Evolutionary conservation across 768 basidiomycete genomes (phyloP).

Genomic region (Butyriboletus loyo): DNA sequence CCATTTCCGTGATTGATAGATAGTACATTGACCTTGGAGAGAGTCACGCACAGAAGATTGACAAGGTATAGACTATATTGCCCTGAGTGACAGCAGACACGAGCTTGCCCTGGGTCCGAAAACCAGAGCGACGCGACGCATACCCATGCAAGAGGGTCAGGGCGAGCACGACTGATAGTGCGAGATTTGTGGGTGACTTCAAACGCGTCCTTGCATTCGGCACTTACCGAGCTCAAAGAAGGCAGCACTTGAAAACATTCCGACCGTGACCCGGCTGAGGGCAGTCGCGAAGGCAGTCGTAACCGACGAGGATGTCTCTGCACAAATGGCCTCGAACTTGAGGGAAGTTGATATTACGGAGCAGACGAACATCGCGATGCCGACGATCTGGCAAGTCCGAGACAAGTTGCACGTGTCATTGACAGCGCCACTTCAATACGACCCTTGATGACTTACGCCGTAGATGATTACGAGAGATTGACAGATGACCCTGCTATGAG

Average conservation of each 20-base stretch:
- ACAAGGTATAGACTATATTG: conserved; percentile 6
- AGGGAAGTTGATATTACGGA: conserved; percentile 1
- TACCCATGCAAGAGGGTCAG: conserved; percentile 5
- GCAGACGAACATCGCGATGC: conserved; percentile 4
- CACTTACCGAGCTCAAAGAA: conserved; percentile 13
- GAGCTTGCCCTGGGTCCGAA: neutral
- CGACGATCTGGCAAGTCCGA: neutral
- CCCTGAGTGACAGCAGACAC: conserved; percentile 1
- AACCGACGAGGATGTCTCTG: neutral
- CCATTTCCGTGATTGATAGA: neutral
- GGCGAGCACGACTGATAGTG: conserved; percentile 1
- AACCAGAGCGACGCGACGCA: neutral
- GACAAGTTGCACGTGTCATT: neutral
- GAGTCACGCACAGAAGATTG: conserved; percentile 6
- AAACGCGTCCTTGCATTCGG: neutral
- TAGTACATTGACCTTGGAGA: neutral
- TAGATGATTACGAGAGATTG: neutral
- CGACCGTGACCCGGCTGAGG: conserved; percentile 5
- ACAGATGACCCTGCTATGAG: neutral
- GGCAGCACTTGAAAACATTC: conserved; percentile 9
- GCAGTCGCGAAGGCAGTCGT: neutral
- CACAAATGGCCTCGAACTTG: conserved; percentile 5
- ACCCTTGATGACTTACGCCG: neutral
- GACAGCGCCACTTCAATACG: neutral
- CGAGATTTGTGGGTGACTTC: neutral